Evolutionary conservation across 1,284 basidiomycete species (phyloP).

Genomic region (Trametes polyzona): DNA sequence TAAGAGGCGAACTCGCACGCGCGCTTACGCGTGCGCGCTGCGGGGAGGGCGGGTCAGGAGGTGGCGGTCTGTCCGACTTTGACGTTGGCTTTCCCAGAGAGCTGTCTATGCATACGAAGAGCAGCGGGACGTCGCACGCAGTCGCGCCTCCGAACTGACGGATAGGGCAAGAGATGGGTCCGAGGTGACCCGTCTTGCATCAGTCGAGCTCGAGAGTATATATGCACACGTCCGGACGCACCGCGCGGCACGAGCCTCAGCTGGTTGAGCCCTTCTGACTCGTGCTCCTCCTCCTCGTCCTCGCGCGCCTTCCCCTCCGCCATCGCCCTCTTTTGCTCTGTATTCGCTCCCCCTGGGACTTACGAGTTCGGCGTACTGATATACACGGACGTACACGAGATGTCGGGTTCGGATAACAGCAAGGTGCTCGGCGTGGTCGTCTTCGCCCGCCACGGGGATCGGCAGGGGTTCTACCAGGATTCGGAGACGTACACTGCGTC

Average conservation of each 20-base stretch:
- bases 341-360: neutral
- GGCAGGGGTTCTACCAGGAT: conserved; percentile 47
- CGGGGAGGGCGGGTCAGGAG: neutral
- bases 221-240: neutral
- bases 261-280: neutral
- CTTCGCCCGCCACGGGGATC: conserved; percentile 55
- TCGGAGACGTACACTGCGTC: conserved; percentile 46
- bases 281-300: neutral
- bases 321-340: neutral
- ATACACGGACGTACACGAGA: neutral
- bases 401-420: conserved; percentile 28
- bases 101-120: neutral
- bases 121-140: neutral
- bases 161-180: neutral
- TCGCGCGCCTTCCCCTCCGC: neutral
- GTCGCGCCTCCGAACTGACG: neutral
- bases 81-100: neutral
- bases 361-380: neutral
- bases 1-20: neutral
- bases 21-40: neutral
- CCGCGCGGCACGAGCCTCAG: neutral
- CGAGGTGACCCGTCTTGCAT: no score
- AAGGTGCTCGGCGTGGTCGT: conserved; percentile 48
- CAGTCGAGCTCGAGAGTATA: neutral
- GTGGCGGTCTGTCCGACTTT: neutral